Evolutionary conservation across 192 early-diverging fungal genomes (phyloP).

Genomic region (Rhizoclosmatium sp.): DNA sequence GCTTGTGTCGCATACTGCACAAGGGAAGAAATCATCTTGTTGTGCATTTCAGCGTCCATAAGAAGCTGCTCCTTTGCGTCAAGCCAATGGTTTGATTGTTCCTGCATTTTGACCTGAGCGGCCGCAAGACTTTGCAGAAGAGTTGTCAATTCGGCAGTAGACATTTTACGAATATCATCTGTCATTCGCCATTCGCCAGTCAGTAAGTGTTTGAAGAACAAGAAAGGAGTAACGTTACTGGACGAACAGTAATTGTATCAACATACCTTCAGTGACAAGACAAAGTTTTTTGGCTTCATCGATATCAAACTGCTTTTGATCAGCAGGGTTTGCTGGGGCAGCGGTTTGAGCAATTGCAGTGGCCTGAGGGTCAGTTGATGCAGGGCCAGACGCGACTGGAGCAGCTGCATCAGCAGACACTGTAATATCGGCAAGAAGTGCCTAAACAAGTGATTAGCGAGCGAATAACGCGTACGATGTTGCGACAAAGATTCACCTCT

Average conservation of each 20-base stretch:
- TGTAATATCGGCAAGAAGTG: neutral
- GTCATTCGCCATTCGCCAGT: neutral
- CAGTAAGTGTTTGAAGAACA: too few relatives aligned
- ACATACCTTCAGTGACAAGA: constrained; percentile 55
- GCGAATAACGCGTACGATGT: neutral
- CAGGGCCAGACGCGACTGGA: neutral
- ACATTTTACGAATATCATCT: constrained; percentile 59
- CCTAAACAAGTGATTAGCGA: neutral
- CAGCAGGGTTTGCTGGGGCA: constrained; percentile 10
- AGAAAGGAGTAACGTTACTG: too few relatives aligned
- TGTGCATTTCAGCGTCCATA: constrained; percentile 72
- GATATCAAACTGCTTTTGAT: constrained; percentile 51
- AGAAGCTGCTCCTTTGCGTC: constrained; percentile 67
- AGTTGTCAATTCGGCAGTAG: constrained; percentile 46
- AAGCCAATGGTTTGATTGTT: constrained; percentile 64
- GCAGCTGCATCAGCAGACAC: constrained; percentile 8
- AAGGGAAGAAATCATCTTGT: constrained; percentile 70
- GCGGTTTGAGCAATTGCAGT: neutral
- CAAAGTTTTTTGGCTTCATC: constrained; percentile 54
- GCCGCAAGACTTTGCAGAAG: constrained; percentile 43
- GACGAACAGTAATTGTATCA: neutral
- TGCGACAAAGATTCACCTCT: constrained; percentile 39
- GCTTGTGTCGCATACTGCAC: constrained; percentile 65
- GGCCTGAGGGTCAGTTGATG: neutral
- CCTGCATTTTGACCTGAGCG: constrained; percentile 56